Conservation (phyloP, 108 stramenopile genomes). For the Skeletonema tropicum region DNA sequence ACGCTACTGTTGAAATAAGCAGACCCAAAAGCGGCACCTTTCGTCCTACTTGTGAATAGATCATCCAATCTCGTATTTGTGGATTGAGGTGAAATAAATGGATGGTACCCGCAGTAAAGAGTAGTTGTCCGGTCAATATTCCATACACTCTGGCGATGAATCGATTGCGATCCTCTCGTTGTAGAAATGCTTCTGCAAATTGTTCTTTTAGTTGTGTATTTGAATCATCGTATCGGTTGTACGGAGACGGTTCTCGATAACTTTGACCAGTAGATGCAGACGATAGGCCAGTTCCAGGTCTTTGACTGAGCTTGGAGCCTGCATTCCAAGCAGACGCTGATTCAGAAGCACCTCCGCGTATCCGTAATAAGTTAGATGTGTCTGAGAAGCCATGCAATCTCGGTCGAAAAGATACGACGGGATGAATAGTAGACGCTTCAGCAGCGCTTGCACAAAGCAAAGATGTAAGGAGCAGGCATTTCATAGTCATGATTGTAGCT, state of each 20-base stretch:
- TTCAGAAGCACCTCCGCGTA: slow-evolving; percentile 24
- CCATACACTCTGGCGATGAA: slow-evolving; percentile 86
- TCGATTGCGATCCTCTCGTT: slow-evolving; percentile 68
- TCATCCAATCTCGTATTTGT: slow-evolving; percentile 49
- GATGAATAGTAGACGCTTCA: neutral
- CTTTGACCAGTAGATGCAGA: neutral
- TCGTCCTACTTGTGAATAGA: slow-evolving; percentile 33
- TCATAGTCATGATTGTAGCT: neutral
- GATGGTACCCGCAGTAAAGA: slow-evolving; percentile 67
- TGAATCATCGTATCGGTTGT: slow-evolving; percentile 19
- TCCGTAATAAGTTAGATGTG: neutral
- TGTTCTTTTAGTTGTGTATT: slow-evolving; percentile 42
- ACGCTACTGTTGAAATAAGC: slow-evolving; percentile 54
- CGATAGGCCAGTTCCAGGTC: neutral
- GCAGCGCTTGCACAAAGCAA: neutral
- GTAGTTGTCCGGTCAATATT: slow-evolving; percentile 73
- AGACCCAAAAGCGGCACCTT: slow-evolving; percentile 49
- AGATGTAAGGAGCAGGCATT: neutral
- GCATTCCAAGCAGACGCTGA: slow-evolving; percentile 35
- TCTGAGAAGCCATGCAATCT: no score
- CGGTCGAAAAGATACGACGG: neutral
- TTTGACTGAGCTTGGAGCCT: slow-evolving; percentile 19
- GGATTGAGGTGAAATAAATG: slow-evolving; percentile 63
- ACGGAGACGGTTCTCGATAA: neutral
- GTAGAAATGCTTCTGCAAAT: slow-evolving; percentile 65